These are phyloP conservation scores for Pleurozium schreberi DNA, from an alignment of 225 moss, liverwort and hornwort genomes.

Conservation along the genomic window DNA sequence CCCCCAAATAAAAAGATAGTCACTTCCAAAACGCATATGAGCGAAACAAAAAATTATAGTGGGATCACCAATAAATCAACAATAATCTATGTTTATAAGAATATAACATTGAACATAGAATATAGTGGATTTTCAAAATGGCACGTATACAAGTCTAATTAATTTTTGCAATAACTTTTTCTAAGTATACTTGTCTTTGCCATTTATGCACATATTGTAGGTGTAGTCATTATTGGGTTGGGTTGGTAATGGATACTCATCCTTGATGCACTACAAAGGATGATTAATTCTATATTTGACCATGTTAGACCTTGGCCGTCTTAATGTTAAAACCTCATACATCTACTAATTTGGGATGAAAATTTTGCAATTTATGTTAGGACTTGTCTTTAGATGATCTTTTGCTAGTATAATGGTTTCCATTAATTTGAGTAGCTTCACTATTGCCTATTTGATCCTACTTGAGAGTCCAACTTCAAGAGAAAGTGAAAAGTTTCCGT, in stretches of 20 bases:
- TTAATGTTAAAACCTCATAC: background rate
- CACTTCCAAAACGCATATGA: background rate
- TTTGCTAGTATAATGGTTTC: background rate
- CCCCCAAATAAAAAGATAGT: fast-evolving
- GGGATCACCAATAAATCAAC: background rate
- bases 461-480: background rate
- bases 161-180: background rate
- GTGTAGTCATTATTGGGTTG: no score
- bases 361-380: background rate
- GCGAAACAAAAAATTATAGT: background rate
- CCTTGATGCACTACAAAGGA: no score
- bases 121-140: background rate
- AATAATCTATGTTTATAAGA: background rate
- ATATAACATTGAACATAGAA: background rate
- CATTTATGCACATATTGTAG: no score
- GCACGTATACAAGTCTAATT: background rate
- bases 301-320: background rate
- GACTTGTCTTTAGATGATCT: background rate
- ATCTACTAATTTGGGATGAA: background rate
- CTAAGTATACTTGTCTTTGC: no score
- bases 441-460: background rate
- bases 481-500: background rate
- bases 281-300: background rate
- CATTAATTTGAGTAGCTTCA: background rate
- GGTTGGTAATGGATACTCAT: background rate